Evolutionary conservation across 176 grass and related monocot genomes (phyloP).

Genomic region (Eragrostis curvula): DNA sequence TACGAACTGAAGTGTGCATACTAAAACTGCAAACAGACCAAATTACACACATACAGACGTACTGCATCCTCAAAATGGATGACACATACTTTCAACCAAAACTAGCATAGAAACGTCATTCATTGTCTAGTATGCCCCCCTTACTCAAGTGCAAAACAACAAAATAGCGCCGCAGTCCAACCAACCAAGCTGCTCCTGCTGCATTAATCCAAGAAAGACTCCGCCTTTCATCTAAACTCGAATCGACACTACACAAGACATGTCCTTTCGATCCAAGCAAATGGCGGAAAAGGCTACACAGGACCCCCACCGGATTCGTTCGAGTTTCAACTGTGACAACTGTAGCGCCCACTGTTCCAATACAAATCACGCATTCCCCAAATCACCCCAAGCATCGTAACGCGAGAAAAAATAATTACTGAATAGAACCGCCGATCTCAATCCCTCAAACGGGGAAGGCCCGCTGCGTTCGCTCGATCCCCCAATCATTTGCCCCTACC

Average conservation of each 20-base stretch:
- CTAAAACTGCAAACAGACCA: slow-evolving; percentile 8
- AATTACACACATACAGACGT: background rate
- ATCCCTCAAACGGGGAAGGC: background rate
- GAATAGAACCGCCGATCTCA: background rate
- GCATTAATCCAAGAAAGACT: background rate
- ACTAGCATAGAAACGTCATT: slow-evolving; percentile 19
- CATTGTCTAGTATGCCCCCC: background rate
- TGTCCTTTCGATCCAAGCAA: slow-evolving; percentile 11
- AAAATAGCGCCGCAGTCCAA: background rate
- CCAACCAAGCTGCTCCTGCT: background rate
- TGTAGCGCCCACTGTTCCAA: background rate
- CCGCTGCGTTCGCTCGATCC: background rate
- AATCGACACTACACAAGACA: background rate
- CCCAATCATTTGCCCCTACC: background rate
- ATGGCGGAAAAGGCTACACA: background rate
- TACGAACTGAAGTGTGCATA: slow-evolving; percentile 1
- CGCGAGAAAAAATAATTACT: background rate
- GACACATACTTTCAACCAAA: background rate
- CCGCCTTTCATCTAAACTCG: background rate
- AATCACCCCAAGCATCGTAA: background rate
- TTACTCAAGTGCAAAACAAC: background rate
- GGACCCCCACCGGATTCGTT: background rate
- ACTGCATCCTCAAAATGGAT: background rate
- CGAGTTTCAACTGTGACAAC: background rate
- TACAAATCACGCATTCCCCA: slow-evolving; percentile 12